phyloP scores from a whole-genome alignment of 2,329 filamentous ascomycete genomes.

The Ophiocordyceps camponoti-saundersi region DNA sequence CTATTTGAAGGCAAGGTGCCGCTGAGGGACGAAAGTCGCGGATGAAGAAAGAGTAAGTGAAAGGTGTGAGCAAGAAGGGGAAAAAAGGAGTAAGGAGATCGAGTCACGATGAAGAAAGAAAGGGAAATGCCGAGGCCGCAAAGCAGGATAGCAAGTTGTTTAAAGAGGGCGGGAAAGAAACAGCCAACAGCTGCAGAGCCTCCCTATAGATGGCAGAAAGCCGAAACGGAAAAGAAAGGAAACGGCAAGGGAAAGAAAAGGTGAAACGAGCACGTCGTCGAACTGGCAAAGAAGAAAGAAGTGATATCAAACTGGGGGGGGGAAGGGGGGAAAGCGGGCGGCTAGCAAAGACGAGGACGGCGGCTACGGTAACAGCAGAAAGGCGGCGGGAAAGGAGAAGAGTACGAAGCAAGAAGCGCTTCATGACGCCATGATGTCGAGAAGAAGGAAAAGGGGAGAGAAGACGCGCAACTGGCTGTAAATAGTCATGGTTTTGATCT shows the following conservation, averaged over 20 bases:
- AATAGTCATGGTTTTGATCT: too few species aligned
- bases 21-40: too few species aligned
- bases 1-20: too few species aligned
- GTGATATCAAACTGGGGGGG: slow-evolving; percentile 31
- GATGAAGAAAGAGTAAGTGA: not conserved
- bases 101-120: not conserved
- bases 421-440: too few species aligned
- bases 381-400: not conserved
- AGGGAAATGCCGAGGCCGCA: slow-evolving; percentile 3
- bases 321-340: slow-evolving; percentile 6
- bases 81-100: not conserved
- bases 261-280: slow-evolving; percentile 34
- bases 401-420: too few species aligned
- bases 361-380: not conserved
- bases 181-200: not conserved
- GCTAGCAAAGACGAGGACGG: slow-evolving; percentile 3
- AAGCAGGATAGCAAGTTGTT: slow-evolving; percentile 6
- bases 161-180: slow-evolving; percentile 3
- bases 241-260: slow-evolving; percentile 15
- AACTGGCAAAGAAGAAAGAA: slow-evolving; percentile 25
- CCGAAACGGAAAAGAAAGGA: slow-evolving; percentile 10
- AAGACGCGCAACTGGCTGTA: too few species aligned
- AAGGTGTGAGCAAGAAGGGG: not conserved
- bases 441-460: not conserved
- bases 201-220: slow-evolving; percentile 3